These are phyloP conservation scores for Lactarius hatsudake DNA, from an alignment of 768 basidiomycete species.

Conservation along the genomic window DNA sequence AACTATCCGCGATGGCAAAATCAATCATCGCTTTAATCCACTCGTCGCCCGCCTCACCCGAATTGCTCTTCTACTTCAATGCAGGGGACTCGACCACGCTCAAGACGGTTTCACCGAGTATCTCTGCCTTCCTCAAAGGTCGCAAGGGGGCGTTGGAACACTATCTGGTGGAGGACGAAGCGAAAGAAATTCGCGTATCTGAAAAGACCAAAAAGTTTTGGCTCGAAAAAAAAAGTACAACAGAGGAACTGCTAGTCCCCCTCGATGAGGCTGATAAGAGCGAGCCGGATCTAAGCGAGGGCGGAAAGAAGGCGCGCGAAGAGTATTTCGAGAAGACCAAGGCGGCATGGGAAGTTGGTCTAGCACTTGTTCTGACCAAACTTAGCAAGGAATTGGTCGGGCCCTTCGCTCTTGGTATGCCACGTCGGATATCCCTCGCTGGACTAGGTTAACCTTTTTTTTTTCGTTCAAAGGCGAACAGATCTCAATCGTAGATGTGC, in stretches of 20 bases:
- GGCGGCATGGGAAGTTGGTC: constrained; percentile 49
- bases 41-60: constrained; percentile 59
- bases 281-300: constrained; percentile 39
- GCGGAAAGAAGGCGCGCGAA: constrained; percentile 40
- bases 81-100: constrained; percentile 58
- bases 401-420: constrained; percentile 62
- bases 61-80: constrained; percentile 54
- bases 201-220: constrained; percentile 64
- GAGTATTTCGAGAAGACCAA: constrained; percentile 52
- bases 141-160: constrained; percentile 49
- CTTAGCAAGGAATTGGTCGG: constrained; percentile 60
- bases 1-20: constrained; percentile 49
- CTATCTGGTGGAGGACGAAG: constrained; percentile 52
- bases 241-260: constrained; percentile 45
- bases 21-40: constrained; percentile 57
- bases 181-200: constrained; percentile 48
- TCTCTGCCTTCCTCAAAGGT: constrained; percentile 43
- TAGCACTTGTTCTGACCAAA: constrained; percentile 46
- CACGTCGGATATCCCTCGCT: background rate
- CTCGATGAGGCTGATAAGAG: constrained; percentile 44
- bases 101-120: constrained; percentile 42
- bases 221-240: constrained; percentile 50
- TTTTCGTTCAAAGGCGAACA: constrained; percentile 65
- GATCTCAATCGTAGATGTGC: constrained; percentile 75
- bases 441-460: background rate